A percentile compares a stretch with the other conserved stretches of the same genome.
Evolutionary conservation across 2,329 filamentous ascomycete genomes (phyloP).

Genomic region (Paraphoma chrysanthemicola): DNA sequence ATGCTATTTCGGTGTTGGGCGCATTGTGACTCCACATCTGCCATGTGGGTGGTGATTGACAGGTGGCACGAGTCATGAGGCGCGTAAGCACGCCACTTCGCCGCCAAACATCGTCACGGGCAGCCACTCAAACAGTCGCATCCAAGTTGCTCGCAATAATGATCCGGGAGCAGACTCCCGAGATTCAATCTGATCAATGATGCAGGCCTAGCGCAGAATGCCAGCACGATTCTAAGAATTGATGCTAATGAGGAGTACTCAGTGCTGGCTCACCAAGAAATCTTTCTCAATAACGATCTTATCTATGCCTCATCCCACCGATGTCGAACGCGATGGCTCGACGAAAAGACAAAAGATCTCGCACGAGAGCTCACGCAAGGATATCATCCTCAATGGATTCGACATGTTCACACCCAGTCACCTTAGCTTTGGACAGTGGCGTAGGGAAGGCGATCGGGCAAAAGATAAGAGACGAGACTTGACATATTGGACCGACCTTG

Average conservation of each 20-base stretch:
- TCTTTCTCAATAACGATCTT: neutral
- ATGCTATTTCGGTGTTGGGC: neutral
- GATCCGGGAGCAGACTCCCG: neutral
- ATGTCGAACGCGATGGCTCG: neutral
- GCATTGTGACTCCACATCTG: neutral
- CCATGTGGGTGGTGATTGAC: neutral
- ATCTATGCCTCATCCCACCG: neutral
- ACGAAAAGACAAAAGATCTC: neutral
- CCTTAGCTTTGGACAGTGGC: conserved; percentile 17
- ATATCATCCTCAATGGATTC: conserved; percentile 46
- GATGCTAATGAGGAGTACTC: neutral
- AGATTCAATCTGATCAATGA: neutral
- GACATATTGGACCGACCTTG: conserved; percentile 36
- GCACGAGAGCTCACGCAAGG: conserved; percentile 29
- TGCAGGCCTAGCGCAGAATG: neutral
- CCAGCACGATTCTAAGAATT: neutral
- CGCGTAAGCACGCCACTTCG: conserved; percentile 5
- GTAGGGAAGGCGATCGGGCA: conserved; percentile 8
- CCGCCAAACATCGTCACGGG: conserved; percentile 5
- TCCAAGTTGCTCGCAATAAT: neutral
- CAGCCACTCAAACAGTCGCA: conserved; percentile 2
- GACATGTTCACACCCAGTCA: conserved; percentile 31
- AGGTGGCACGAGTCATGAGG: conserved; percentile 2
- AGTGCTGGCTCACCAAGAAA: neutral
- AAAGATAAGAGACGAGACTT: conserved; percentile 11